A percentile compares a stretch with the other conserved stretches of the same genome.
These are phyloP conservation scores for Zygosaccharomyces pseudorouxii DNA, from an alignment of 805 yeast genomes.

Conservation along the genomic window DNA sequence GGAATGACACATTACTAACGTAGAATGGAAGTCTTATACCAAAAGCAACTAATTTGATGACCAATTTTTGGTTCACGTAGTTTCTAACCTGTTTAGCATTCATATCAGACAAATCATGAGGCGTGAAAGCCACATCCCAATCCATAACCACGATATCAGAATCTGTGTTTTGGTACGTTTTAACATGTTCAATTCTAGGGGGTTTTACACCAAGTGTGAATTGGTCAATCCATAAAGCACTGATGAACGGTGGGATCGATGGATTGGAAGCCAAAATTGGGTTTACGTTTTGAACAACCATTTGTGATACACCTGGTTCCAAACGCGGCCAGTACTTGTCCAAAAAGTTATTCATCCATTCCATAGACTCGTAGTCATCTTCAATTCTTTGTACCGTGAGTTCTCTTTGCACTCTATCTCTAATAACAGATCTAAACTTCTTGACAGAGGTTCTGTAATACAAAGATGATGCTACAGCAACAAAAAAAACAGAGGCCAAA, in stretches of 20 bases:
- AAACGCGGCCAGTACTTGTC: constrained; percentile 88
- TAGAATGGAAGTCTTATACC: constrained; percentile 77
- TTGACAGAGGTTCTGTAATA: constrained; percentile 81
- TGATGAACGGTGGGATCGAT: constrained; percentile 72
- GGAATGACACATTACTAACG: constrained; percentile 75
- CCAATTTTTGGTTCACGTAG: constrained; percentile 75
- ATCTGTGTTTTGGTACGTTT: constrained; percentile 84
- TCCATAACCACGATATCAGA: constrained; percentile 96
- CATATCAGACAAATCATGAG: constrained; percentile 82
- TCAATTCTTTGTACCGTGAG: constrained; percentile 76
- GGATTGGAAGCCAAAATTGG: constrained; percentile 75
- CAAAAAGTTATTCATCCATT: constrained; percentile 87
- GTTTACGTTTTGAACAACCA: constrained; percentile 80
- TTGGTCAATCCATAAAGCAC: constrained; percentile 77
- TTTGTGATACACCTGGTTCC: constrained; percentile 85
- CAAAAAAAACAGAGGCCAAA: constrained; percentile 73
- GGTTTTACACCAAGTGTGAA: constrained; percentile 95
- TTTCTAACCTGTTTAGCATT: constrained; percentile 80
- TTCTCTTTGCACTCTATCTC: constrained; percentile 84
- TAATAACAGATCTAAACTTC: constrained; percentile 64
- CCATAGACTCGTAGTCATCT: constrained; percentile 87
- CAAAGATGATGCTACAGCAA: constrained; percentile 56
- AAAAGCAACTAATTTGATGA: constrained; percentile 74
- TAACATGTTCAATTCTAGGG: constrained; percentile 84
- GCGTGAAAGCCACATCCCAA: constrained; percentile 89